Evolutionary conservation across 73 alveolate species (phyloP), one percentile per base, ranked within the genome.

Genomic region (Paramecium sexaurelia): DNA sequence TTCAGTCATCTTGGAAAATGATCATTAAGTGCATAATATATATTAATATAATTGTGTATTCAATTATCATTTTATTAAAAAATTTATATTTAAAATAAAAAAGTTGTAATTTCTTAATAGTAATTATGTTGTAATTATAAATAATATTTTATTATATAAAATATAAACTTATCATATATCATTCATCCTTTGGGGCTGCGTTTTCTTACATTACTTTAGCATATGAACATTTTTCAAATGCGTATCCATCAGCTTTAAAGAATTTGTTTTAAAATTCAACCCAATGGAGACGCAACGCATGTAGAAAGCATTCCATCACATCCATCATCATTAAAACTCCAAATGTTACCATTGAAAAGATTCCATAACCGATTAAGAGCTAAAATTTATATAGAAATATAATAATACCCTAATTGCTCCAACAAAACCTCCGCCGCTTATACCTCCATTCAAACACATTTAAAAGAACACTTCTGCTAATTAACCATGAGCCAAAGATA

Each of bases 271-370:
- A 96, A 92, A 97, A 98, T 95, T 98, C 99, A 68, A 98, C 99
- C 99, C 99, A 98, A 94, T 98, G 99, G 13, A 97, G 95, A 89
- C 99, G 92, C 33, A 98, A 92, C 26, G 99, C 97, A 93, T 97
- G 99, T 55, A 98, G 87, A 94, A 98, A 98, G 92, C 99, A 97
- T 86, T 98, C 99, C 94, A 98, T 92, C 11, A 96, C 96, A 91
- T 98, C 99, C 99, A 98, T 98, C 86, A 99, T 97, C 99, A 98
- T 96, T 33, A 98, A 95, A 3, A 98, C 99, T 27, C 96, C 94
- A 40, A 96, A 88, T 26, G 99, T 94, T 55, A 84, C 92, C 85
- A 96, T 85, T 27, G 97, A 98, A 93, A 97, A 98, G 26, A 98
- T 22, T 68, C 92, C 85, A 92, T 93, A 96, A 22, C 99, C 99